Conservation (phyloP, 768 basidiomycete species). For the Lyophyllum atratum region DNA sequence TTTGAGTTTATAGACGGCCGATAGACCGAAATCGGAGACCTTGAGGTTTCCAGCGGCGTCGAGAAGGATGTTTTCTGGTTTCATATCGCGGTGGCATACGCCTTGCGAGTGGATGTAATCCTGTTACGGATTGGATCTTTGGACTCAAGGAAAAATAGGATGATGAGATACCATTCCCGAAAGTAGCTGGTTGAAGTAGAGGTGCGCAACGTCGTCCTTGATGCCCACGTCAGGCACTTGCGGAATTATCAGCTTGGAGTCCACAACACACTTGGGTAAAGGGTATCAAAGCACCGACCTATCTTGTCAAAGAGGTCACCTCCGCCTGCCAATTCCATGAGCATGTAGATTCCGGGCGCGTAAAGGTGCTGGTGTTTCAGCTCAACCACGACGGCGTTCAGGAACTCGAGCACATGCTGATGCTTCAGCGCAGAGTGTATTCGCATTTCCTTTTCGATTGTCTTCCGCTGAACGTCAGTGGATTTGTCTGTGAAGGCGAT, state of each 20-base stretch:
- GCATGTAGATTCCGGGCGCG: slow-evolving; percentile 86
- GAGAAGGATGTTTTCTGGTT: slow-evolving; percentile 93
- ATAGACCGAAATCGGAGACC: slow-evolving; percentile 94
- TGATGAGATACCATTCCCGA: slow-evolving; percentile 68
- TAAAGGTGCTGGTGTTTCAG: slow-evolving; percentile 55
- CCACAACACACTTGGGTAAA: not conserved
- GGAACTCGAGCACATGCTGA: slow-evolving; percentile 77
- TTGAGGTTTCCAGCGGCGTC: slow-evolving; percentile 85
- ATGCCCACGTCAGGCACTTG: slow-evolving; percentile 90
- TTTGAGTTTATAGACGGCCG: slow-evolving; percentile 86
- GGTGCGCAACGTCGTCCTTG: slow-evolving; percentile 83
- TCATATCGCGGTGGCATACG: slow-evolving; percentile 94
- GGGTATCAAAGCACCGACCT: slow-evolving; percentile 50
- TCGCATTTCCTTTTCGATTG: slow-evolving; percentile 88
- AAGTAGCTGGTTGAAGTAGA: slow-evolving; percentile 86
- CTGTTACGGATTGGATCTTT: slow-evolving; percentile 37
- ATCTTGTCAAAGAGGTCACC: slow-evolving; percentile 99
- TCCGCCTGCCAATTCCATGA: slow-evolving; percentile 89
- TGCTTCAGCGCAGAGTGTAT: slow-evolving; percentile 85
- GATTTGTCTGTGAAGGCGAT: slow-evolving; percentile 65
- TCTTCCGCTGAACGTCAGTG: slow-evolving; percentile 71
- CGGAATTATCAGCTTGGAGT: not conserved
- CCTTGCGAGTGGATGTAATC: slow-evolving; percentile 86
- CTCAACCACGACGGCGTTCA: slow-evolving; percentile 78
- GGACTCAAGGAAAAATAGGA: not conserved